A percentile compares a stretch with the other conserved stretches of the same genome.
These are phyloP conservation scores for Schizosaccharomyces cryophilus DNA, from an alignment of 805 yeast species.

Conservation along the genomic window DNA sequence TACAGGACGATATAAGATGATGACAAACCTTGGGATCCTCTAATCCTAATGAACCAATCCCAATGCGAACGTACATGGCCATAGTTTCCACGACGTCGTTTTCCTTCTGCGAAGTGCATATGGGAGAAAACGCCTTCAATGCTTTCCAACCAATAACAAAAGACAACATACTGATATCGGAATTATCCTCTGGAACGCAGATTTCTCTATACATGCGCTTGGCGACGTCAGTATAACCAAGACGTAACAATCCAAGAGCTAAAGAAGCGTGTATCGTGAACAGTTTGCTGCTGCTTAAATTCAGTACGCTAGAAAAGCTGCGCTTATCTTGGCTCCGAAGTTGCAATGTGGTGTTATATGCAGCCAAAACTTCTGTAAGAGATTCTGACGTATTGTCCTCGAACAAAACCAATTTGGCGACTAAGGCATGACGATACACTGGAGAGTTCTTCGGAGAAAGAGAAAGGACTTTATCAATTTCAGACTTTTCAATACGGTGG, in stretches of 20 bases:
- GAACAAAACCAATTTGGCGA: slow-evolving; percentile 12
- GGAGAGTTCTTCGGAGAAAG: slow-evolving; percentile 12
- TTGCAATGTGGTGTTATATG: not conserved
- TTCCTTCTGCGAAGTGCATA: not conserved
- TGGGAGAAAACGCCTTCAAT: not conserved
- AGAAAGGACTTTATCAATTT: not conserved
- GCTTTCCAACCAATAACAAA: not conserved
- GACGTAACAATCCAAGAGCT: not conserved
- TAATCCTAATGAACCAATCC: not conserved
- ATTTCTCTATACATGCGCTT: not conserved
- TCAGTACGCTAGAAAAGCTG: not conserved
- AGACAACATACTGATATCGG: not conserved
- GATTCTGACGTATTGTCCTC: slow-evolving; percentile 9
- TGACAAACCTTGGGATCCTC: not conserved
- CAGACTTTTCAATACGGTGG: not conserved
- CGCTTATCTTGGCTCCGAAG: not conserved
- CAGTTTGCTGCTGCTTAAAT: not conserved
- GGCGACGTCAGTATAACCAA: not conserved
- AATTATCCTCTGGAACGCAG: not conserved
- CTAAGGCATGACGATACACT: slow-evolving; percentile 11
- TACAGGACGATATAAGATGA: not conserved
- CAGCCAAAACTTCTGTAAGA: not conserved
- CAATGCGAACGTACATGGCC: not conserved
- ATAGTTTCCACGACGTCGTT: not conserved
- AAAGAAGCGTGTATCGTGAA: not conserved